Base-by-base conservation (phyloP, 2,329 filamentous ascomycete genomes). In the Diaporthe ampelina region DNA sequence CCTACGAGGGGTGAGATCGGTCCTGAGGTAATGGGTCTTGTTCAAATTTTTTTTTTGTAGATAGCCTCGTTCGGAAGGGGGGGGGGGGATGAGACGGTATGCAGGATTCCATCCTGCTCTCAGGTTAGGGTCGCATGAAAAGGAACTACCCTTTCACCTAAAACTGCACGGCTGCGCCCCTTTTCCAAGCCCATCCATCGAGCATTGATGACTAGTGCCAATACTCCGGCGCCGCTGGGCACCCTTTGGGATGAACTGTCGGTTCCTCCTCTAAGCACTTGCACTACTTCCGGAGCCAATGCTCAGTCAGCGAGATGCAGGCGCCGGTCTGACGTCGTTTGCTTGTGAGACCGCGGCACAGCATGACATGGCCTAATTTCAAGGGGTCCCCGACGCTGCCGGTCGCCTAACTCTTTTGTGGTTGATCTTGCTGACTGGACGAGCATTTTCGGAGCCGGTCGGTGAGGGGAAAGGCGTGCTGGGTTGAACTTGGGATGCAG, bases 271-370 rank as follows among this genome's bases (percentile, higher is more conserved):
- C 63, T 67, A 67, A 67, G 63, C 45, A 52, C 63, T 67, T 67
- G 63, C 21, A 52, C 29, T 52, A 24, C 45, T 54, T 13, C 24
- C 13, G 48, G 45, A 26, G 48, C 45, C 19, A 52, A 29, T 37
- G 45, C 45, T 67, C 63, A 67, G 29, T 67, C 63, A 67, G 63
- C 63, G 63, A 67, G 63, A 37, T 67, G 63, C 63, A 67, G 45
- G 8, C 45, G n/a, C 63, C 63, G 63, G 63, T 67, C 63, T 67
- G 63, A 52, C 63, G 63, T 50, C 29, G 45, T 29, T 45, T 5
- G 63, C 63, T 26, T 37, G 45, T 67, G 63, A 67, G 37, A 67
- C 63, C 29, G 63, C 61, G 61, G 45, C 63, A 67, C 63, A 43
- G 63, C 63, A 67, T 67, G 61, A 37, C 29, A 52, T 35, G 29